A percentile compares a stretch with the other conserved stretches of the same genome.
Conservation (phyloP, 345 rosid species). For the Pistacia atlantica region DNA sequence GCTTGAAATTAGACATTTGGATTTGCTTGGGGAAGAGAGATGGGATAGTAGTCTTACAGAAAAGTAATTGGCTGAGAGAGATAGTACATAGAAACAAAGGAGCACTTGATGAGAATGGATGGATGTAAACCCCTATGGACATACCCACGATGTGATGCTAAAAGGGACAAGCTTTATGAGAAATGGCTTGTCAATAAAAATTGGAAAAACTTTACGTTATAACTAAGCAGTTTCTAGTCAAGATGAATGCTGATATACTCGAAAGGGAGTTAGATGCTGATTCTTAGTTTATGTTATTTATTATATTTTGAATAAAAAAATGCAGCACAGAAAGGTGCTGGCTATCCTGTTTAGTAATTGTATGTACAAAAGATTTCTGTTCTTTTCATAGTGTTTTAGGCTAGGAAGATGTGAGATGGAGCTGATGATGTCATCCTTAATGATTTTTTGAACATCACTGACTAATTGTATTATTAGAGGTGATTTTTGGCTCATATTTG, state of each 20-base stretch:
- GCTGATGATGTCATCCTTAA: not conserved
- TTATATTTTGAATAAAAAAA: not conserved
- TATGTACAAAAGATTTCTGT: not conserved
- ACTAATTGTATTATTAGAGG: not conserved
- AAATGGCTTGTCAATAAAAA: not conserved
- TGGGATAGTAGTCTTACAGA: not conserved
- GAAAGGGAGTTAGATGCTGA: not conserved
- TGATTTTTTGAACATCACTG: not conserved
- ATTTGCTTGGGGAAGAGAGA: not conserved
- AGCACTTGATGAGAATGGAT: not conserved
- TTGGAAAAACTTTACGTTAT: not conserved
- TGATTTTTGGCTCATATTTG: not conserved
- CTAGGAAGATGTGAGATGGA: not conserved
- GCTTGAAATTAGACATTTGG: slow-evolving; percentile 3
- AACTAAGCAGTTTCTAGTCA: not conserved
- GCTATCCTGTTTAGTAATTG: not conserved
- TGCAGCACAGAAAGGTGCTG: too few species aligned
- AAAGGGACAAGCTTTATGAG: not conserved
- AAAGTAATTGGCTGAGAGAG: not conserved
- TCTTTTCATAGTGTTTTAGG: not conserved
- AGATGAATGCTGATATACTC: not conserved
- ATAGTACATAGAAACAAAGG: not conserved
- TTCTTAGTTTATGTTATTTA: not conserved
- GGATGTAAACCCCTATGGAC: not conserved
- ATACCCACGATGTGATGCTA: not conserved